These are phyloP conservation scores for Fraxinus cuspidata DNA, from an alignment of 257 asterid species.

Conservation along the genomic window DNA sequence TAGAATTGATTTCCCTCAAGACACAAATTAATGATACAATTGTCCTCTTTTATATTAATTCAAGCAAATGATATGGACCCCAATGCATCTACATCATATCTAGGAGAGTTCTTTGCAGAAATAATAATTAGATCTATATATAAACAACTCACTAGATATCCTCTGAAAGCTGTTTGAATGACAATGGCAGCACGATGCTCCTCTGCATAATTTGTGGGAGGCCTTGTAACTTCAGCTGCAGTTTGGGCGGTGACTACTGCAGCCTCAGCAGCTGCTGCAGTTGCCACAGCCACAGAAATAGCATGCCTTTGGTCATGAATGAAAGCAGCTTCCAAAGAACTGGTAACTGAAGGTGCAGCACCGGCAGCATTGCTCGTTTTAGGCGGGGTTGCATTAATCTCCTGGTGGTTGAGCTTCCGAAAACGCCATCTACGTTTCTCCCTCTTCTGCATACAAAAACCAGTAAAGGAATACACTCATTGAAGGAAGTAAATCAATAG, in stretches of 20 bases:
- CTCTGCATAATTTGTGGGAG: slow-evolving; percentile 14
- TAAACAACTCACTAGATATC: slow-evolving; percentile 38
- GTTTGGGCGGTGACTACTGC: slow-evolving; percentile 42
- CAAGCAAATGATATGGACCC: too few relatives aligned
- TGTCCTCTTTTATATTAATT: too few relatives aligned
- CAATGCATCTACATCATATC: too few relatives aligned
- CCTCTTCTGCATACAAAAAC: slow-evolving; percentile 32
- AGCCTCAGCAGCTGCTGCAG: slow-evolving; percentile 43
- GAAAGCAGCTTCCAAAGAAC: neutral
- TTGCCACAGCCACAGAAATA: slow-evolving; percentile 37
- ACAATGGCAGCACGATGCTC: slow-evolving; percentile 33
- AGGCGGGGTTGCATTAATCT: slow-evolving; percentile 5
- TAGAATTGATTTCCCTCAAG: too few relatives aligned
- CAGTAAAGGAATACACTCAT: neutral
- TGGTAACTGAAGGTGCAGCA: neutral
- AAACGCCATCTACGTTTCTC: slow-evolving; percentile 45
- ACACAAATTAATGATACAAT: too few relatives aligned
- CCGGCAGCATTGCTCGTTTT: neutral
- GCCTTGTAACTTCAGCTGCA: slow-evolving; percentile 31
- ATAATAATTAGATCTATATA: neutral
- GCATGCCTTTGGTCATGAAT: slow-evolving; percentile 34
- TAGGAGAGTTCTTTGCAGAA: too few relatives aligned
- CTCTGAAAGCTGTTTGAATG: slow-evolving; percentile 49
- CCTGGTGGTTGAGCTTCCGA: slow-evolving; percentile 29
- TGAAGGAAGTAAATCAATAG: neutral